Percentiles rank a stretch among this genome's conserved stretches.
Conservation (phyloP, 2,329 filamentous ascomycete genomes). For the Arthrobotrys sinensis region DNA sequence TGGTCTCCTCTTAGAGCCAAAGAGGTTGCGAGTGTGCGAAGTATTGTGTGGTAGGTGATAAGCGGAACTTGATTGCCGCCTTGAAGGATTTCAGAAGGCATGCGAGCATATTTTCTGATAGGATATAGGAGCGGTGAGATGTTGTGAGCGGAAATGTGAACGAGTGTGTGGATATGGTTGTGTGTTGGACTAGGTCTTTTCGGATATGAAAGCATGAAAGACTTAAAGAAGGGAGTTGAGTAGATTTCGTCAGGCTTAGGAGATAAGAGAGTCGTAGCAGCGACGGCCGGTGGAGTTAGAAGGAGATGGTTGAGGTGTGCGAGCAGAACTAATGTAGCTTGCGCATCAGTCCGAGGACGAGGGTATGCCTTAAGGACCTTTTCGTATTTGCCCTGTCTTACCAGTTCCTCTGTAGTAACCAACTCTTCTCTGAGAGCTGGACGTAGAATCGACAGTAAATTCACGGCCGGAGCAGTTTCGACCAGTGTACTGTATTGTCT, state of each 20-base stretch:
- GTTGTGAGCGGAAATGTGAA: conserved; percentile 52
- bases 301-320: conserved; percentile 62
- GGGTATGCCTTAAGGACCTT: conserved; percentile 47
- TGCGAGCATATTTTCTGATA: conserved; percentile 24
- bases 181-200: conserved; percentile 47
- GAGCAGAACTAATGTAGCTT: conserved; percentile 59
- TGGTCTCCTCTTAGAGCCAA: conserved; percentile 44
- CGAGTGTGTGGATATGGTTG: conserved; percentile 59
- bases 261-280: conserved; percentile 63
- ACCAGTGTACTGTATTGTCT: conserved; percentile 43
- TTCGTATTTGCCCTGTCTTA: conserved; percentile 45
- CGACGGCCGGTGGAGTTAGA: conserved; percentile 35
- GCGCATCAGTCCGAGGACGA: conserved; percentile 48
- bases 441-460: not conserved
- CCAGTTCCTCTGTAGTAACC: conserved; percentile 24
- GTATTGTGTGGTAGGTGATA: conserved; percentile 61
- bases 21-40: conserved; percentile 61
- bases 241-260: conserved; percentile 67
- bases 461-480: not conserved
- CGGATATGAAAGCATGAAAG: conserved; percentile 66
- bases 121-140: conserved; percentile 44
- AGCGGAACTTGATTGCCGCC: conserved; percentile 37
- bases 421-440: conserved; percentile 1
- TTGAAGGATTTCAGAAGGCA: conserved; percentile 31
- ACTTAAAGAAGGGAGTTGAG: conserved; percentile 69